Percentiles rank a stretch among this genome's conserved stretches.
Conservation (phyloP, 2,329 filamentous ascomycete species). For the Ceratocystis diversiconidia region DNA sequence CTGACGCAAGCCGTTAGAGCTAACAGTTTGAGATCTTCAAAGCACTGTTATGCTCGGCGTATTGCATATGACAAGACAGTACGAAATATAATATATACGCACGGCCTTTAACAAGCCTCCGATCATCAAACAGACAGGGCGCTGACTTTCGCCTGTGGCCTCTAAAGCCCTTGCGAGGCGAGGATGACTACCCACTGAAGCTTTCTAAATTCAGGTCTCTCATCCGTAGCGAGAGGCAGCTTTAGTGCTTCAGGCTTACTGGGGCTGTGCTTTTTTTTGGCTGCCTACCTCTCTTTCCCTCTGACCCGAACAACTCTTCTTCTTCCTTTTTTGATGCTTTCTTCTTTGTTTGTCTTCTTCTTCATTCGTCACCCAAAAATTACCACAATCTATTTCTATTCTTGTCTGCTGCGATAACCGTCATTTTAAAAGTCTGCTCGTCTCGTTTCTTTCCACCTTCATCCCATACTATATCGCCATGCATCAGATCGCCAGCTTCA, state of each 20-base stretch:
- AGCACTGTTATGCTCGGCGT: background rate
- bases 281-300: background rate
- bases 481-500: background rate
- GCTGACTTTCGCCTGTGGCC: background rate
- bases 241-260: background rate
- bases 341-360: background rate
- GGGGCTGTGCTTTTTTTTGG: background rate
- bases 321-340: background rate
- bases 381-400: background rate
- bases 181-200: background rate
- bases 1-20: constrained; percentile 1
- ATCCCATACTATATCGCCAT: background rate
- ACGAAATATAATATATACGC: background rate
- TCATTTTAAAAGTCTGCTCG: background rate
- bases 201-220: background rate
- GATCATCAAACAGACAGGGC: too few species aligned
- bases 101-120: background rate
- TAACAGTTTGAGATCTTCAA: background rate
- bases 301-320: background rate
- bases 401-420: background rate
- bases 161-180: background rate
- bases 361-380: background rate
- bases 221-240: background rate
- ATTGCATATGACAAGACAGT: background rate
- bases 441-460: background rate